Percentiles rank a stretch among this genome's conserved stretches.
These are phyloP conservation scores for Nothophytophthora sp. DNA, from an alignment of 352 stramenopile species.

Conservation along the genomic window DNA sequence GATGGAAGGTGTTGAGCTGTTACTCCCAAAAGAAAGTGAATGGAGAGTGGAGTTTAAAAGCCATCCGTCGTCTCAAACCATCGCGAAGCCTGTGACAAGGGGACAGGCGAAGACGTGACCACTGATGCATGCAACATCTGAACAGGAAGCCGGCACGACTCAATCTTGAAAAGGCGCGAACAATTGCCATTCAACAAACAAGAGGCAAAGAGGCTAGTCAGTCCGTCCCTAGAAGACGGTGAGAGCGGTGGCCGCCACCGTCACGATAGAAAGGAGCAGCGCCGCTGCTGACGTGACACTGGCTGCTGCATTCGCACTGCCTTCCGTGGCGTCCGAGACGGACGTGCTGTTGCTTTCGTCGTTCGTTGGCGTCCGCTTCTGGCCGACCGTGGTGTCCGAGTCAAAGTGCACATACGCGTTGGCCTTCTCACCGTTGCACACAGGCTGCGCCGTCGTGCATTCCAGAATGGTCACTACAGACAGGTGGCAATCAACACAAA, in stretches of 20 bases:
- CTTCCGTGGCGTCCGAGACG: conserved; percentile 11
- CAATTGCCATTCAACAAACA: too few relatives aligned
- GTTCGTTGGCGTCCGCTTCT: conserved; percentile 27
- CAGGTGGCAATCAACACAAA: too few relatives aligned
- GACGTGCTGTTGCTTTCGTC: conserved; percentile 12
- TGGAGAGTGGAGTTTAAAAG: too few relatives aligned
- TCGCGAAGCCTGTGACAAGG: too few relatives aligned
- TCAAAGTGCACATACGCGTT: conserved; percentile 44
- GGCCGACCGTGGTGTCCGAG: conserved; percentile 20
- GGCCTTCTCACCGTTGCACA: conserved; percentile 58
- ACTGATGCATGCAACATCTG: too few relatives aligned
- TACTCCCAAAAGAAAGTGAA: too few relatives aligned
- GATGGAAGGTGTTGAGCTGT: too few relatives aligned
- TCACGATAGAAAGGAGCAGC: not conserved
- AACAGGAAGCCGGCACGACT: too few relatives aligned
- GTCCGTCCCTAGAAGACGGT: conserved; percentile 6
- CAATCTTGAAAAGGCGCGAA: too few relatives aligned
- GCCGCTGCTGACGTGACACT: not conserved
- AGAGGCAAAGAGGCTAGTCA: not conserved
- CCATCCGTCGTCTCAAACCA: too few relatives aligned
- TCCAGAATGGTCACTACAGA: conserved; percentile 35
- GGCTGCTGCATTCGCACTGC: conserved; percentile 3
- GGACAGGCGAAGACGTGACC: too few relatives aligned
- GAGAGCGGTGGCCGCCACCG: not conserved
- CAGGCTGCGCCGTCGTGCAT: conserved; percentile 47